Base-by-base conservation (phyloP, 2,329 filamentous ascomycete species). In the Fusarium coicis region DNA sequence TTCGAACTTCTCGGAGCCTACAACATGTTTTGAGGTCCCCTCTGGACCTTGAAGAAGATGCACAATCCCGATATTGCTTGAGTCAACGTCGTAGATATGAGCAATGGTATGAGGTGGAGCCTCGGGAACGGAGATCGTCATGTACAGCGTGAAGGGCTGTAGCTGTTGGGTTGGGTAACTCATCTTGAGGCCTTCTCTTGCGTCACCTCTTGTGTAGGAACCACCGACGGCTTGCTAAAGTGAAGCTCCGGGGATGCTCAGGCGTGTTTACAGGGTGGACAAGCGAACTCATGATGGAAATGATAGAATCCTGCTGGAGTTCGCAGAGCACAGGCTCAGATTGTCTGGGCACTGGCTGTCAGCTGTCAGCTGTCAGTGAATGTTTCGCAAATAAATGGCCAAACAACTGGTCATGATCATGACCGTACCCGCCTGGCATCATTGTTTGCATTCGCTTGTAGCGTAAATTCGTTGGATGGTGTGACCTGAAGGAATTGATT, bases 1-100 rank as follows among this genome's bases (percentile, higher is more conserved):
- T 70, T 76, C 74, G 52, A 83, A 82, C 47, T 82, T 78, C 43
- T 80, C 78, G 10, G 67, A 69, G 9, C 64, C 75, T 26, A 68
- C 56, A 28, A 74, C 70, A 37, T 74, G 50, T 10, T 75, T 50
- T n/a, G 71, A 72, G 26, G 43, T 59, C 16, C 68, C 70, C 30
- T 79, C 74, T 46, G 79, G 70, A 8, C 59, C 65, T n/a, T 56
- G 66, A 10, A 68, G 66, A 10, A 68, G 56, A 28, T 66, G 64
- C 11, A 57, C 23, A 42, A 63, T 32, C 36, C 66, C 40, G 10
- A 69, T 32, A 23, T 49, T 62, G 10, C 56, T 70, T 16, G 53
- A 68, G 37, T 70, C 72, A 18, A 39, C 40, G 30, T 73, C 70
- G 58, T 73, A 74, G 53, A 46, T 44, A 50, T 59, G 54, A 26